These are phyloP conservation scores for Aegilops tauschii DNA, from an alignment of 176 grass and related monocot genomes.

Conservation along the genomic window DNA sequence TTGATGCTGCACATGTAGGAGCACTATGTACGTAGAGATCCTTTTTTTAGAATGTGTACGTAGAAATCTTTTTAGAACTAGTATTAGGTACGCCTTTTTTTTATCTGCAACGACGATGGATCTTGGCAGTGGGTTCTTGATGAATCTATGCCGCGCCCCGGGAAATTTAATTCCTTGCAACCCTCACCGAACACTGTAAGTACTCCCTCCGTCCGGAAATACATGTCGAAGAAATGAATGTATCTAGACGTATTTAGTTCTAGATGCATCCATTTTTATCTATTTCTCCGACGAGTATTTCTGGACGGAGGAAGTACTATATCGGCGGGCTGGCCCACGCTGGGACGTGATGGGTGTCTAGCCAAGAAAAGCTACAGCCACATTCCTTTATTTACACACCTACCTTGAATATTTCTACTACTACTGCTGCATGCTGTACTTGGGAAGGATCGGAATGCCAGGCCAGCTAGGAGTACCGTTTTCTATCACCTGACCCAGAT, in stretches of 20 bases:
- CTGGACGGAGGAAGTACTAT: background rate
- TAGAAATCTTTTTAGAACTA: background rate
- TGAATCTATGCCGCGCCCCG: background rate
- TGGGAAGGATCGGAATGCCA: background rate
- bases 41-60: background rate
- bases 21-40: background rate
- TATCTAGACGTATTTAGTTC: no score
- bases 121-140: background rate
- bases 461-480: background rate
- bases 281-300: no score
- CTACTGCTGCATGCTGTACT: background rate
- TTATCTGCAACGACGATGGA: background rate
- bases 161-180: constrained; percentile 23
- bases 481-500: constrained; percentile 6
- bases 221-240: no score
- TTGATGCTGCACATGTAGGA: background rate
- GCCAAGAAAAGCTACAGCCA: background rate
- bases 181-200: constrained; percentile 12
- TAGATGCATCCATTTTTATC: no score
- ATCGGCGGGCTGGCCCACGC: constrained; percentile 19
- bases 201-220: background rate
- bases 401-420: background rate
- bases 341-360: background rate
- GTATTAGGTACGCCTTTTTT: no score
- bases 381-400: background rate